Percentiles rank a stretch among this genome's conserved stretches.
These are phyloP conservation scores for Chamaenerion angustifolium DNA, from an alignment of 345 rosid genomes.

Conservation along the genomic window DNA sequence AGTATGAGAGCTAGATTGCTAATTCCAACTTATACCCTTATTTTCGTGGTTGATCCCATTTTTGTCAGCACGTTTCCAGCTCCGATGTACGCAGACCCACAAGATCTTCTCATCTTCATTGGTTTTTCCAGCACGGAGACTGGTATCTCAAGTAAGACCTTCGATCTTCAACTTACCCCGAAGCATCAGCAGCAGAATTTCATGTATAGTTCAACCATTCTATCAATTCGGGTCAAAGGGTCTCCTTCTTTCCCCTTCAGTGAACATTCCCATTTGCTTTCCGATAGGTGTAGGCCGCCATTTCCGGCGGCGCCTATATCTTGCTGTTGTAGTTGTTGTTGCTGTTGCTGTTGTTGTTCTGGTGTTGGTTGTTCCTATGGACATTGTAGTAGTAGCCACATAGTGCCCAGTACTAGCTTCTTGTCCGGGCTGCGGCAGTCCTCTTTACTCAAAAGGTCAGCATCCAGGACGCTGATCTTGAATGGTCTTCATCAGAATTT, in stretches of 20 bases:
- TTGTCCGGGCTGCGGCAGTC: slow-evolving; percentile 61
- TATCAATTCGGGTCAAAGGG: slow-evolving; percentile 32
- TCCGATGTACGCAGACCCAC: no score
- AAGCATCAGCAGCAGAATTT: slow-evolving; percentile 16
- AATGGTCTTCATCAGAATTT: slow-evolving; percentile 16
- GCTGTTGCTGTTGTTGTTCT: slow-evolving; percentile 26
- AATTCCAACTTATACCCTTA: no score
- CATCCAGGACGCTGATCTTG: slow-evolving; percentile 39
- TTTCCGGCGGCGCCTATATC: slow-evolving; percentile 17
- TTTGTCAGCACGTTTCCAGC: no score
- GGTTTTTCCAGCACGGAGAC: no score
- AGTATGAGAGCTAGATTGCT: no score
- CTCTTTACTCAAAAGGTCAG: slow-evolving; percentile 47
- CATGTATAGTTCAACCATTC: slow-evolving; percentile 30
- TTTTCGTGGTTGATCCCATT: no score
- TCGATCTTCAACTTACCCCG: slow-evolving; percentile 1
- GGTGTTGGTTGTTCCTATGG: slow-evolving; percentile 9
- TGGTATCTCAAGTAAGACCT: not conserved
- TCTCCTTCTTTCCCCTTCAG: slow-evolving; percentile 33
- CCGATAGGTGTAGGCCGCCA: slow-evolving; percentile 17
- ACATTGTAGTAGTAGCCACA: slow-evolving; percentile 7
- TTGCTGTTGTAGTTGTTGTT: slow-evolving; percentile 22
- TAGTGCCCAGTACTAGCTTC: slow-evolving; percentile 29
- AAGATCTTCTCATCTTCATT: no score
- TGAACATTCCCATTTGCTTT: slow-evolving; percentile 31